Base-by-base conservation (phyloP, 73 alveolate genomes). In the Paramecium bursaria region DNA sequence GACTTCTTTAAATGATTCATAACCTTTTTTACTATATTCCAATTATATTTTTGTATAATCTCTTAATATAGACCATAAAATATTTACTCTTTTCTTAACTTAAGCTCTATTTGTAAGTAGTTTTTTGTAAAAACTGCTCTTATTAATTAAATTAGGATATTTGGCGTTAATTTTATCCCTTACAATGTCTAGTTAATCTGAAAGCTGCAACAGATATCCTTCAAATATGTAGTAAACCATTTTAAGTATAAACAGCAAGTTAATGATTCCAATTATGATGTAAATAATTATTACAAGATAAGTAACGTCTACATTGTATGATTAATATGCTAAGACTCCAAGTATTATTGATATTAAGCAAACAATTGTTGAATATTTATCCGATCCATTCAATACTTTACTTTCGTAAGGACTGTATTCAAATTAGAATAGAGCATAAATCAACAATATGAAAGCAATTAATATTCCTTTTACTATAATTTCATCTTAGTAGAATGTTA, bases 141-240 rank as follows among this genome's bases (percentile, higher is more conserved):
- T n/a, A 67, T 67, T 39, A 1, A 15, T 2, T 2, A 67, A 9
- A 39, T 67, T 33, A 15, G 82, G 82, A 13, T 67, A 25, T 0
- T 6, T 7, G 7, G 61, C 53, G 7, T 30, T 6, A 39, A 67
- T 27, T 35, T 39, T 2, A 67, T 67, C 82, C 44, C 82, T 67
- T 30, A 67, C 0, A 10, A 35, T 27, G 22, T 67, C 82, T 4
- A 67, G 19, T 42, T 35, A 19, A 67, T 31, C 60, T 5, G 82
- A 67, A 5, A 67, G 23, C 27, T 67, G 22, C 0, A 67, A 19
- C 6, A 67, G 13, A 35, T 67, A 67, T 13, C 55, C 55, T 67
- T 67, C 82, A 17, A 67, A 67, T 39, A 67, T 35, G 6, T 35
- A 25, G 44, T 35, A 67, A 2, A 67, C 60, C 17, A 67, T 67